Evolutionary conservation across 2,329 filamentous ascomycete genomes (phyloP).

Genomic region (Tricladium varicosporioides): DNA sequence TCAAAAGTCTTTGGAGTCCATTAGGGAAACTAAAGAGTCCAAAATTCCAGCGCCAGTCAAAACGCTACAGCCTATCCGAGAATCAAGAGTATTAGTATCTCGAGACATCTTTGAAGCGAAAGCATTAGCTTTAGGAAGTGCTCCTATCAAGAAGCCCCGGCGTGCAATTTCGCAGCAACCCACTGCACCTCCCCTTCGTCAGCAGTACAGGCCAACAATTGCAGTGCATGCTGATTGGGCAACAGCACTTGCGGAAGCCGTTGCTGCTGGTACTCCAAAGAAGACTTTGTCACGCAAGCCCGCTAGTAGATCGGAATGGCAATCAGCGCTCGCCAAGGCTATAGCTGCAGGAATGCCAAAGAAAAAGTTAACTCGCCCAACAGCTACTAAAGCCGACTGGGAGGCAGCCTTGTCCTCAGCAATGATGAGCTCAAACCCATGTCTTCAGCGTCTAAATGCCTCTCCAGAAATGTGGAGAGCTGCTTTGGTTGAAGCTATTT

Average conservation of each 20-base stretch:
- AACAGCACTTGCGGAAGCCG: constrained; percentile 24
- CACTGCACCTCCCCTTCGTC: constrained; percentile 13
- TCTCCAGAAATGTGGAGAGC: constrained; percentile 18
- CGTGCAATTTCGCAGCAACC: neutral
- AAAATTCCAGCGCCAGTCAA: constrained; percentile 12
- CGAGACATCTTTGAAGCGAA: constrained; percentile 26
- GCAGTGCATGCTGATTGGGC: constrained; percentile 25
- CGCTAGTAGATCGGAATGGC: constrained; percentile 19
- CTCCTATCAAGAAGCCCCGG: constrained; percentile 15
- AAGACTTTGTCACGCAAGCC: constrained; percentile 4
- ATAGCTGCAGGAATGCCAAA: constrained; percentile 16
- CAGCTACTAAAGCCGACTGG: constrained; percentile 19
- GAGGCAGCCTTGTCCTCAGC: constrained; percentile 20
- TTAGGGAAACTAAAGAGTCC: constrained; percentile 1
- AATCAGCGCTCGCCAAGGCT: constrained; percentile 20
- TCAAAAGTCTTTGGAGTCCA: constrained; percentile 5
- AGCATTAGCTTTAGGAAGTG: constrained; percentile 13
- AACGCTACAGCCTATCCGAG: constrained; percentile 19
- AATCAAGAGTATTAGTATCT: constrained; percentile 28
- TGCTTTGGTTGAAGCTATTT: constrained; percentile 16
- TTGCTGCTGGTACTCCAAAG: constrained; percentile 17
- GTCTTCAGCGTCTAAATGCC: constrained; percentile 15
- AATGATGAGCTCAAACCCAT: constrained; percentile 10
- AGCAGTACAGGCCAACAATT: constrained; percentile 15
- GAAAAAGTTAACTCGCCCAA: constrained; percentile 4